Percentiles rank a stretch among this genome's conserved stretches.
Evolutionary conservation across 2,329 filamentous ascomycete genomes (phyloP).

Genomic region (Epichloe festucae): DNA sequence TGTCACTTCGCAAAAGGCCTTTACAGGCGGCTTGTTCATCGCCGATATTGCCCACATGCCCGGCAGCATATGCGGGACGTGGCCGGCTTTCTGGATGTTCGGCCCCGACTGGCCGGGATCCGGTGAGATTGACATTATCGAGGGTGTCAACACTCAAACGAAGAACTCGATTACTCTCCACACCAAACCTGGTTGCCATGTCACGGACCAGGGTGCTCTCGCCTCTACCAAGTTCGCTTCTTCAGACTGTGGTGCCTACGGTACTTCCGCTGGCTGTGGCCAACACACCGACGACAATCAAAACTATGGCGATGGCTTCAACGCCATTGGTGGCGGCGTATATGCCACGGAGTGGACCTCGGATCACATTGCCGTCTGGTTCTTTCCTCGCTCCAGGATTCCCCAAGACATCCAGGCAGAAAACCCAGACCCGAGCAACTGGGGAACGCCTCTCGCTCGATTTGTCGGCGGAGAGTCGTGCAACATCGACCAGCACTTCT

Average conservation of each 20-base stretch:
- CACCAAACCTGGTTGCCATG: constrained; percentile 46
- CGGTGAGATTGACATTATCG: constrained; percentile 72
- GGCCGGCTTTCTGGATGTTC: constrained; percentile 62
- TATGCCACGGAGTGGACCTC: constrained; percentile 69
- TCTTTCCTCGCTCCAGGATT: constrained; percentile 57
- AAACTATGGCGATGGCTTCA: constrained; percentile 59
- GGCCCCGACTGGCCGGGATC: constrained; percentile 56
- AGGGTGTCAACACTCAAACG: constrained; percentile 55
- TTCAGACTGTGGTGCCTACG: constrained; percentile 43
- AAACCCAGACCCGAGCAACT: constrained; percentile 51
- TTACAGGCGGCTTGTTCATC: constrained; percentile 57
- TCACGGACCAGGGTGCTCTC: constrained; percentile 35
- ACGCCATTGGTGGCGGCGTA: constrained; percentile 53
- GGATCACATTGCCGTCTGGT: constrained; percentile 62
- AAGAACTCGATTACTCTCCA: constrained; percentile 55
- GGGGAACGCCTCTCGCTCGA: constrained; percentile 54
- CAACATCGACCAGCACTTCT: constrained; percentile 58
- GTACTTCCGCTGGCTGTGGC: constrained; percentile 46
- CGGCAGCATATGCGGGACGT: constrained; percentile 55
- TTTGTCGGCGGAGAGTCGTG: constrained; percentile 58
- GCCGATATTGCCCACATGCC: constrained; percentile 68
- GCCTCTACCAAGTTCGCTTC: constrained; percentile 31
- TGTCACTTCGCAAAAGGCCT: constrained; percentile 51
- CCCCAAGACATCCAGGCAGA: constrained; percentile 49
- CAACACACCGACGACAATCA: constrained; percentile 36